A percentile compares a stretch with the other conserved stretches of the same genome.
Conservation (phyloP, 202 grass and related monocot species). For the Setaria italica region DNA sequence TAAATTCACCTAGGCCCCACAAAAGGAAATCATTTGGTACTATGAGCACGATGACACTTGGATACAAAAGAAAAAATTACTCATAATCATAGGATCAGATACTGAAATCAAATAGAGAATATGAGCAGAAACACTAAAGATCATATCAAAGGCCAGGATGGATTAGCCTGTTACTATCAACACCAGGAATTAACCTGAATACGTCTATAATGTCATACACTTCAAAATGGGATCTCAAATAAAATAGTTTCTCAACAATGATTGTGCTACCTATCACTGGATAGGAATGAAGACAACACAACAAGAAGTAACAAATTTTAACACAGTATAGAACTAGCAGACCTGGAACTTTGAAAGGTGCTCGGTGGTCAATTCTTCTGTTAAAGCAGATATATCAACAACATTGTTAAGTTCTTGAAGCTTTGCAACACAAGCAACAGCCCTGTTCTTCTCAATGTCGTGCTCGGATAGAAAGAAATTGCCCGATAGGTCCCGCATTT, state of each 20-base stretch:
- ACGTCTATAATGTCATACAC: not conserved
- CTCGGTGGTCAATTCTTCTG: constrained; percentile 54
- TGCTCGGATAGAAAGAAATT: constrained; percentile 83
- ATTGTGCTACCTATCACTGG: constrained; percentile 9
- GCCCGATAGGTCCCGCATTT: constrained; percentile 77
- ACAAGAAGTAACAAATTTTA: constrained; percentile 22
- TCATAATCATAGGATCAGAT: not conserved
- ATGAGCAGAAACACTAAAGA: constrained; percentile 5
- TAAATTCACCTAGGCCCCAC: not conserved
- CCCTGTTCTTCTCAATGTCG: constrained; percentile 80
- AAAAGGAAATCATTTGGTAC: constrained; percentile 6
- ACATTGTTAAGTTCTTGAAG: constrained; percentile 82
- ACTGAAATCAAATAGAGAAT: not conserved
- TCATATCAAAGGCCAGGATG: not conserved
- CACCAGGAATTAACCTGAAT: not conserved
- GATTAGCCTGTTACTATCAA: constrained; percentile 33
- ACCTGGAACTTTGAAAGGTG: constrained; percentile 83
- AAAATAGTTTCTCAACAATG: constrained; percentile 4
- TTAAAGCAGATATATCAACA: constrained; percentile 66
- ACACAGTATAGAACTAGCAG: constrained; percentile 28
- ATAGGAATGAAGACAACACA: constrained; percentile 30
- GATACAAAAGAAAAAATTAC: not conserved
- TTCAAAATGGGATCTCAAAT: not conserved
- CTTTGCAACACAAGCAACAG: constrained; percentile 68
- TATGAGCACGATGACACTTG: not conserved